Conservation (phyloP, 2,329 filamentous ascomycete species). For the Penicillium sp. region DNA sequence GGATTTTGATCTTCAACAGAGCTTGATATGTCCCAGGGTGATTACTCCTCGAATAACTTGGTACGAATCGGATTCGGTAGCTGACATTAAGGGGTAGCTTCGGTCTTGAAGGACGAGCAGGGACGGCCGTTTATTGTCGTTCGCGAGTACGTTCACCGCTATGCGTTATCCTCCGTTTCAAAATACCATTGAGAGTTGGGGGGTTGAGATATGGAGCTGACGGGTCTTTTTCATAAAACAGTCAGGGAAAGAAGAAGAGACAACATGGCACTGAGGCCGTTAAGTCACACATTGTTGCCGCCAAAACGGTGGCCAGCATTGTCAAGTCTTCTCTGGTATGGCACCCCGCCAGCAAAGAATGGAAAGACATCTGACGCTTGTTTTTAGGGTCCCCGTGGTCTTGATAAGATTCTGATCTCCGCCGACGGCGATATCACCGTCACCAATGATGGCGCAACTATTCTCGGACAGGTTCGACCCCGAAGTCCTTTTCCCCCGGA, state of each 20-base stretch:
- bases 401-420: conserved; percentile 99
- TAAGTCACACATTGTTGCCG: conserved; percentile 96
- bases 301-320: conserved; percentile 92
- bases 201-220: conserved; percentile 27
- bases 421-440: conserved; percentile 98
- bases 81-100: conserved; percentile 48
- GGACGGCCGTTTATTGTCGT: conserved; percentile 97
- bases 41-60: conserved; percentile 7
- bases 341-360: not conserved
- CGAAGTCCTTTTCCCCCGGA: conserved; percentile 10
- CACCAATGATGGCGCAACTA: conserved; percentile 98
- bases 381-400: conserved; percentile 74
- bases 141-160: conserved; percentile 71
- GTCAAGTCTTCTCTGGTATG: conserved; percentile 87
- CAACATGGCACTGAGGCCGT: conserved; percentile 95
- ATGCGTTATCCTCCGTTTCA: conserved; percentile 6
- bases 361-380: conserved; percentile 11
- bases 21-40: conserved; percentile 52
- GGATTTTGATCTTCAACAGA: conserved; percentile 32
- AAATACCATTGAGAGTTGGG: conserved; percentile 9
- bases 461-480: conserved; percentile 67
- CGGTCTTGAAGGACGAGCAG: conserved; percentile 93
- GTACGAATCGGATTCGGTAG: conserved; percentile 20
- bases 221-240: conserved; percentile 39
- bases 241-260: conserved; percentile 96